Conservation (phyloP, 2,329 filamentous ascomycete genomes). For the Penicillium sp. region DNA sequence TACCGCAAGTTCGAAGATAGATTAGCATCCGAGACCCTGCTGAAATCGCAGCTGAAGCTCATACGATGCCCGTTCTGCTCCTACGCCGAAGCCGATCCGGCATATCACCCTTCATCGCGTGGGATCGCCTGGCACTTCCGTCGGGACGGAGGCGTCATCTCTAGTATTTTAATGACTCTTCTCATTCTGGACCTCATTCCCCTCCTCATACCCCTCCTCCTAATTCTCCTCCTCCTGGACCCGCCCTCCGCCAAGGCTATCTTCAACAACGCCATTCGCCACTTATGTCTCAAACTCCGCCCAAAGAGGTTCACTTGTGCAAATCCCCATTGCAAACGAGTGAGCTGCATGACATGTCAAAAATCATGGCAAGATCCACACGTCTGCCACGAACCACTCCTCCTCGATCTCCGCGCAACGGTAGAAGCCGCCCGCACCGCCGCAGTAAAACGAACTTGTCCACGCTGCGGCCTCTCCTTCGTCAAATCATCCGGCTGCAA, state of each 20-base stretch:
- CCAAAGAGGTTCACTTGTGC: constrained; percentile 79
- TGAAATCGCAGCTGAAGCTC: constrained; percentile 74
- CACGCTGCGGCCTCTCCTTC: constrained; percentile 86
- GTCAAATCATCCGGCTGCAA: constrained; percentile 95
- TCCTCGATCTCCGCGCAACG: constrained; percentile 80
- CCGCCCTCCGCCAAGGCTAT: constrained; percentile 54
- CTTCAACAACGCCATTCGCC: constrained; percentile 64
- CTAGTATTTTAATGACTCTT: constrained; percentile 55
- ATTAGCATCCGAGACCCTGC: constrained; percentile 74
- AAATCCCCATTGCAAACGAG: constrained; percentile 67
- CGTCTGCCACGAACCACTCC: constrained; percentile 82
- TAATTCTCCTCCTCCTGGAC: constrained; percentile 62
- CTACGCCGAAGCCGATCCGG: constrained; percentile 86
- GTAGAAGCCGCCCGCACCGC: constrained; percentile 92
- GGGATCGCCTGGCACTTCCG: constrained; percentile 63
- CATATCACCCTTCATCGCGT: constrained; percentile 63
- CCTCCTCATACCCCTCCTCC: constrained; percentile 55
- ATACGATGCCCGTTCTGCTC: constrained; percentile 87
- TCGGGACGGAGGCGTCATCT: constrained; percentile 54
- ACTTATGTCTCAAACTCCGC: constrained; percentile 71
- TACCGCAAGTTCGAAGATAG: constrained; percentile 78
- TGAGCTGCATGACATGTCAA: constrained; percentile 79
- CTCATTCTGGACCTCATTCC: constrained; percentile 50
- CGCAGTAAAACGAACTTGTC: constrained; percentile 93
- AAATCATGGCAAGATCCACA: constrained; percentile 89